These are phyloP conservation scores for Lepidopterella palustris DNA, from an alignment of 495 filamentous ascomycete species.

Conservation along the genomic window DNA sequence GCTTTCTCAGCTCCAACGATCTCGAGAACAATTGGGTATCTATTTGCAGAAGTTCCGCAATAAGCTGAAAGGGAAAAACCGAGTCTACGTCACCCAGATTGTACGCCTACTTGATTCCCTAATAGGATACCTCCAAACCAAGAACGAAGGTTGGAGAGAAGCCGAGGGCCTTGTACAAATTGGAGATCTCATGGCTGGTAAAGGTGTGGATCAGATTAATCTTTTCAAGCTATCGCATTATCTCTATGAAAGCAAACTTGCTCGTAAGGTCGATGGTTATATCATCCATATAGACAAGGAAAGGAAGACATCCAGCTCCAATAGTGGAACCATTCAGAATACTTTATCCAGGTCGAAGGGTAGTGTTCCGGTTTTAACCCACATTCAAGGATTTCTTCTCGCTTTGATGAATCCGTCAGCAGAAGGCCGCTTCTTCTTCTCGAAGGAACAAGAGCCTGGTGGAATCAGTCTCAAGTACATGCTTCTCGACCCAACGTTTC, in stretches of 20 bases:
- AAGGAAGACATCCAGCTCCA: conserved; percentile 15
- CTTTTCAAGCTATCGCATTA: conserved; percentile 81
- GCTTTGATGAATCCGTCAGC: conserved; percentile 81
- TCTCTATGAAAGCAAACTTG: conserved; percentile 85
- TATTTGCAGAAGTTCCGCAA: conserved; percentile 87
- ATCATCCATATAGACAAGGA: conserved; percentile 51
- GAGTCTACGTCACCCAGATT: conserved; percentile 83
- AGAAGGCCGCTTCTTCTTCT: conserved; percentile 82
- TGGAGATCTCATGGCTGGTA: conserved; percentile 66
- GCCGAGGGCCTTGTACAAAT: conserved; percentile 60
- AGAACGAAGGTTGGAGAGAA: conserved; percentile 32
- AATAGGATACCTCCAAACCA: conserved; percentile 54
- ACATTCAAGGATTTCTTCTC: conserved; percentile 73
- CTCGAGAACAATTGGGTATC: conserved; percentile 64
- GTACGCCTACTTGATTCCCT: conserved; percentile 75
- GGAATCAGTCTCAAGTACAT: conserved; percentile 72
- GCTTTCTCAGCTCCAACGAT: conserved; percentile 61
- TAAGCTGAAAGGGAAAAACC: conserved; percentile 83
- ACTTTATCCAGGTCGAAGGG: conserved; percentile 14
- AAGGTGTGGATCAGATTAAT: conserved; percentile 93
- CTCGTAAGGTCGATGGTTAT: conserved; percentile 91
- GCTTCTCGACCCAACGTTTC: conserved; percentile 86
- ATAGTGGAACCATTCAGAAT: conserved; percentile 9
- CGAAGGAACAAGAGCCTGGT: conserved; percentile 41
- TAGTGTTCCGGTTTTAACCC: conserved; percentile 69